phyloP scores from a whole-genome alignment of 1,284 basidiomycete genomes.

The Marasmius fiardii region DNA sequence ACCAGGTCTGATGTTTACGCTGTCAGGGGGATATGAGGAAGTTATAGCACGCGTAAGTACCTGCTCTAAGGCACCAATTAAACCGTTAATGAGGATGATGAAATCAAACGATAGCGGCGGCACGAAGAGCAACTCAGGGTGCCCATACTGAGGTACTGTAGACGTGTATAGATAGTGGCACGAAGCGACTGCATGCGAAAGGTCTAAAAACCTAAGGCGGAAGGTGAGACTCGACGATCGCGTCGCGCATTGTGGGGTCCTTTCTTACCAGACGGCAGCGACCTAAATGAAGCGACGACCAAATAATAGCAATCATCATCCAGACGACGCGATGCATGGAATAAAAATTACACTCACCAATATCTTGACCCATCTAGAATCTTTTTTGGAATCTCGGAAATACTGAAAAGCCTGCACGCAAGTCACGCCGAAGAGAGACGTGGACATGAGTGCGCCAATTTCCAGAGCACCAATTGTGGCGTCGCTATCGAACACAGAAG shows the following conservation, averaged over 20 bases:
- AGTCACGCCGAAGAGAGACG: conserved; percentile 3
- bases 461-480: conserved; percentile 3
- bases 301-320: background rate
- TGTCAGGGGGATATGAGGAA: background rate
- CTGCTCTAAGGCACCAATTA: conserved; percentile 6
- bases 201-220: conserved; percentile 4
- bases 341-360: background rate
- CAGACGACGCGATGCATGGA: background rate
- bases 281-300: too few relatives aligned
- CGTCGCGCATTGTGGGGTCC: background rate
- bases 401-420: background rate
- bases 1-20: background rate
- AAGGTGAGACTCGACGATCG: background rate
- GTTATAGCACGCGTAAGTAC: background rate
- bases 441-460: background rate
- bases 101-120: conserved; percentile 1
- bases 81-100: background rate
- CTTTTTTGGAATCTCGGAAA: background rate
- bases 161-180: conserved; percentile 7
- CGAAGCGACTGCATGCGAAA: background rate
- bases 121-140: background rate
- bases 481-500: background rate
- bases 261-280: background rate
- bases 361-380: background rate
- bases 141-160: conserved; percentile 2